Conservation (phyloP, 2,329 filamentous ascomycete species). For the Claviceps fusiformis region DNA sequence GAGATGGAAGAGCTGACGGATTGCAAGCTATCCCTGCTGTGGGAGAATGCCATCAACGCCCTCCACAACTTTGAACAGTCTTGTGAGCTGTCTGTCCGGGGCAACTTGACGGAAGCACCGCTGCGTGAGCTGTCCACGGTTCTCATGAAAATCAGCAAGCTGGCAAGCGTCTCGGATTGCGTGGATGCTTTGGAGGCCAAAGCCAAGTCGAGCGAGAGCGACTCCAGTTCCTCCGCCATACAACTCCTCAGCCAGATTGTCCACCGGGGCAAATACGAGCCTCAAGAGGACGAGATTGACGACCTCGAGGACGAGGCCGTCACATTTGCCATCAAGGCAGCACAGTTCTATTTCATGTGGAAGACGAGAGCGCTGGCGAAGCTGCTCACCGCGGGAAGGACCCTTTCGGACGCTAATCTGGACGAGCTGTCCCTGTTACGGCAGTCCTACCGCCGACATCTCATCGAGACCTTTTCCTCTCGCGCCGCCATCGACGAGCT, state of each 20-base stretch:
- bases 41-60: constrained; percentile 69
- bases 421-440: constrained; percentile 44
- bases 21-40: constrained; percentile 64
- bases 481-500: constrained; percentile 62
- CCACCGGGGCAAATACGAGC: constrained; percentile 56
- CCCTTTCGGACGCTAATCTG: constrained; percentile 43
- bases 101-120: constrained; percentile 49
- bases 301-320: constrained; percentile 69
- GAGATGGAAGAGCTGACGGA: constrained; percentile 80
- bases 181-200: constrained; percentile 58
- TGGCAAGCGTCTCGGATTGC: constrained; percentile 69
- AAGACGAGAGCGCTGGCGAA: constrained; percentile 52
- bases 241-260: constrained; percentile 61
- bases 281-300: constrained; percentile 56
- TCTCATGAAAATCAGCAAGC: constrained; percentile 65
- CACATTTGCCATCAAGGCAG: constrained; percentile 58
- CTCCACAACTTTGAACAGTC: constrained; percentile 59
- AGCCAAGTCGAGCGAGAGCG: constrained; percentile 24
- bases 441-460: constrained; percentile 43
- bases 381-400: constrained; percentile 39
- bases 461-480: constrained; percentile 56
- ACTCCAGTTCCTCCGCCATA: constrained; percentile 41
- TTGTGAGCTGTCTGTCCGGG: constrained; percentile 57
- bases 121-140: constrained; percentile 61
- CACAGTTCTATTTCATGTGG: constrained; percentile 94